A percentile compares a stretch with the other conserved stretches of the same genome.
Evolutionary conservation across 306 rosid species (phyloP).

Genomic region (Senna siamea): DNA sequence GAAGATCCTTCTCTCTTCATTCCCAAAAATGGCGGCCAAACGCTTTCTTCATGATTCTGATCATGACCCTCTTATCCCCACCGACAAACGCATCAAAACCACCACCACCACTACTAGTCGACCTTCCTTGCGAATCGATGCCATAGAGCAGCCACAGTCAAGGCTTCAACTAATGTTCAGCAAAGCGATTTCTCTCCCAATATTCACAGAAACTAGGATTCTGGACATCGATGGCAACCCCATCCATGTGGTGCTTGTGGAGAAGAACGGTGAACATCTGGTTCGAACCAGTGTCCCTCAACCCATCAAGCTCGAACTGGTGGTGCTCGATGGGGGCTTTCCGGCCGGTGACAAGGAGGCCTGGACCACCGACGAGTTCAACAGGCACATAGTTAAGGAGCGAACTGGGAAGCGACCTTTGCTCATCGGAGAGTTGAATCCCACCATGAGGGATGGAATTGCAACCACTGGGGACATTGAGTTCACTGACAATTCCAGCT

Average conservation of each 20-base stretch:
- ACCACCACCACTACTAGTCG: slow-evolving; percentile 41
- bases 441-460: slow-evolving; percentile 58
- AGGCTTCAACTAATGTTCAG: slow-evolving; percentile 53
- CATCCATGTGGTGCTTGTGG: slow-evolving; percentile 51
- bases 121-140: slow-evolving; percentile 60
- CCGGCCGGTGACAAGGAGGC: slow-evolving; percentile 30
- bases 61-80: slow-evolving; percentile 44
- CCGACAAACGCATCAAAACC: slow-evolving; percentile 48
- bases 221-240: slow-evolving; percentile 52
- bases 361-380: slow-evolving; percentile 70
- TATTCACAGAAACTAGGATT: slow-evolving; percentile 71
- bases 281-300: slow-evolving; percentile 48
- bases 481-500: slow-evolving; percentile 85
- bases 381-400: slow-evolving; percentile 60
- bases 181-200: slow-evolving; percentile 50
- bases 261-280: slow-evolving; percentile 40
- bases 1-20: too few relatives aligned
- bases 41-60: slow-evolving; percentile 52
- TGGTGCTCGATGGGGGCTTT: slow-evolving; percentile 88
- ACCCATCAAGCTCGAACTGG: slow-evolving; percentile 63
- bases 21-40: slow-evolving; percentile 68
- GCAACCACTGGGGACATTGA: slow-evolving; percentile 67
- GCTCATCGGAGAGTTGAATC: slow-evolving; percentile 67
- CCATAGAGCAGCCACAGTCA: slow-evolving; percentile 48
- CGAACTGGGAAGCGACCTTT: slow-evolving; percentile 76